Percentiles rank a stretch among this genome's conserved stretches.
These are phyloP conservation scores for Fusarium stilboides DNA, from an alignment of 2,329 filamentous ascomycete genomes.

Conservation along the genomic window DNA sequence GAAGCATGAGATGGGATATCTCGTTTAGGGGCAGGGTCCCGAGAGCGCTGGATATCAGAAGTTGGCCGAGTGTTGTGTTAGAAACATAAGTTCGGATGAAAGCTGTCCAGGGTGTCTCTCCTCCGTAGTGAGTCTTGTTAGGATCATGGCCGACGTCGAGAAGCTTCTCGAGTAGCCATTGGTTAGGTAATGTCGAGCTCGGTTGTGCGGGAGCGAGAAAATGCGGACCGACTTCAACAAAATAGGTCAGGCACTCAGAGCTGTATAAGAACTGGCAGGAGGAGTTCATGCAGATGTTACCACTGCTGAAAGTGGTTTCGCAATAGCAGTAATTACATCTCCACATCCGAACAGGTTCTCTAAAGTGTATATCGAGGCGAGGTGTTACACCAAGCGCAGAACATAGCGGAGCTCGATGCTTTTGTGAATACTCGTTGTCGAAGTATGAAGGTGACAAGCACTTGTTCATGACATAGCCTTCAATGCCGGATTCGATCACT, in stretches of 20 bases:
- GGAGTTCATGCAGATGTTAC: too few relatives aligned
- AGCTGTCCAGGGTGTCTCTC: background rate
- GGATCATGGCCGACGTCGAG: background rate
- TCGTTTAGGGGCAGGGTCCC: background rate
- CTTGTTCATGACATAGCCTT: background rate
- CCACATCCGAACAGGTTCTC: too few relatives aligned
- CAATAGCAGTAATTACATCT: too few relatives aligned
- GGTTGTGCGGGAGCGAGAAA: background rate
- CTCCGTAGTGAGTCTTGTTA: background rate
- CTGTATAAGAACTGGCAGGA: too few relatives aligned
- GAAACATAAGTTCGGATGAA: conserved; percentile 3
- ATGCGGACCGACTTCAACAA: too few relatives aligned
- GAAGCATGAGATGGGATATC: conserved; percentile 1
- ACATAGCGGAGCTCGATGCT: background rate
- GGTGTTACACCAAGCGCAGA: conserved; percentile 5
- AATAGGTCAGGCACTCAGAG: too few relatives aligned
- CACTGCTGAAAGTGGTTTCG: too few relatives aligned
- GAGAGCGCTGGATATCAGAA: too few relatives aligned
- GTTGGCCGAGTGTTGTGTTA: background rate
- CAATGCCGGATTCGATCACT: conserved; percentile 9
- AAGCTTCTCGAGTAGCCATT: conserved; percentile 1
- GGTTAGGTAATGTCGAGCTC: background rate
- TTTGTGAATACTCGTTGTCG: background rate
- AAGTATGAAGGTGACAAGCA: conserved; percentile 2
- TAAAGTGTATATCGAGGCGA: too few relatives aligned